Evolutionary conservation across 345 rosid species (phyloP).

Genomic region (Luvunga scandens): DNA sequence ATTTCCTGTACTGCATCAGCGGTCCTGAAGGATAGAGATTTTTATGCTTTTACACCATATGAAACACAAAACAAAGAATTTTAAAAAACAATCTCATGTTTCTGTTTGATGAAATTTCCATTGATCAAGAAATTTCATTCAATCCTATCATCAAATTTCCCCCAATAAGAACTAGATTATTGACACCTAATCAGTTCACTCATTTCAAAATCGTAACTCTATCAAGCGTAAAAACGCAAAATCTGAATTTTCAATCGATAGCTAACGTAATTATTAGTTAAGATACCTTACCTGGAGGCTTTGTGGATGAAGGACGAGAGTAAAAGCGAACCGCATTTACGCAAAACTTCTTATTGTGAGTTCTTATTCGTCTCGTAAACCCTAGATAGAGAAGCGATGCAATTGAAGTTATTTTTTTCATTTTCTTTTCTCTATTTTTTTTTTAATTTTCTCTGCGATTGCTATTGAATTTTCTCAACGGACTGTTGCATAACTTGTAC

Average conservation of each 20-base stretch:
- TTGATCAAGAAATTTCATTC: slow-evolving; percentile 1
- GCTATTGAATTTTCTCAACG: background rate
- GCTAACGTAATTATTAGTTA: background rate
- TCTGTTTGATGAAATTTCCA: background rate
- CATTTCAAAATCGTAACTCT: background rate
- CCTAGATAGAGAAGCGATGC: background rate
- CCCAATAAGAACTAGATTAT: background rate
- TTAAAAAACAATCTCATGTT: background rate
- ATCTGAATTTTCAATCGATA: background rate
- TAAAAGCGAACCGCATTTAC: background rate
- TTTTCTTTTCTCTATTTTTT: background rate
- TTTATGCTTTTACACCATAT: background rate
- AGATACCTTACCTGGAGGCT: background rate
- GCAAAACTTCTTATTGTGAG: background rate
- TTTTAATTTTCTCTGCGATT: background rate
- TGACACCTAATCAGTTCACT: background rate
- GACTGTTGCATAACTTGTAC: too few species aligned
- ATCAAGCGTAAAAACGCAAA: background rate
- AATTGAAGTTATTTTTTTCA: background rate
- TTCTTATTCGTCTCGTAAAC: background rate
- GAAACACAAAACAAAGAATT: background rate
- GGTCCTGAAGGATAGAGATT: slow-evolving; percentile 36
- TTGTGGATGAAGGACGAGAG: background rate
- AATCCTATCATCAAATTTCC: background rate
- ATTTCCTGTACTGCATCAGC: slow-evolving; percentile 46